Conservation (phyloP, 139 green algal species). For the Dunaliella primolecta region DNA sequence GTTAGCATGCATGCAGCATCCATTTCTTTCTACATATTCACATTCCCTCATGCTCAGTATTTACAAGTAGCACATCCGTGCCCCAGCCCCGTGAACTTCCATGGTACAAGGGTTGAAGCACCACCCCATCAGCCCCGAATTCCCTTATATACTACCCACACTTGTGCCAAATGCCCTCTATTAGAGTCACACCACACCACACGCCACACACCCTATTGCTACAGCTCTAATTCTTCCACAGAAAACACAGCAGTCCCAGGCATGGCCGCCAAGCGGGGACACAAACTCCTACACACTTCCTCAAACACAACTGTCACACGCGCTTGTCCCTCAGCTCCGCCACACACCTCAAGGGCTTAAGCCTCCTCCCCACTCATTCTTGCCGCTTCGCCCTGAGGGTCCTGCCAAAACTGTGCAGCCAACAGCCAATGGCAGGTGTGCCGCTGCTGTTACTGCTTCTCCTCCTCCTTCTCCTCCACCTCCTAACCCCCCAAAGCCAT, state of each 20-base stretch:
- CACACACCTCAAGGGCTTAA: background rate
- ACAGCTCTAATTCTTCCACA: background rate
- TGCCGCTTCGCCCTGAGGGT: background rate
- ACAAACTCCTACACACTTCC: background rate
- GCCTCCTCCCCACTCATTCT: background rate
- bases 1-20: too few relatives aligned
- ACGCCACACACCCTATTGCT: background rate
- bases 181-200: background rate
- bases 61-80: too few relatives aligned
- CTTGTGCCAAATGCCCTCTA: background rate
- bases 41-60: too few relatives aligned
- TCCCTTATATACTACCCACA: too few relatives aligned
- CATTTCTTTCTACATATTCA: too few relatives aligned
- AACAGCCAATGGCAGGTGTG: background rate
- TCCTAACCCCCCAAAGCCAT: too few relatives aligned
- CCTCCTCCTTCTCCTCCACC: too few relatives aligned
- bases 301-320: background rate
- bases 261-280: background rate
- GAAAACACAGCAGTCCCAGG: background rate
- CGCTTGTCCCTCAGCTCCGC: background rate
- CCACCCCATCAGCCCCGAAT: too few relatives aligned
- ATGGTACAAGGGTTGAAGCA: too few relatives aligned
- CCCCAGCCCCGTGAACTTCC: too few relatives aligned
- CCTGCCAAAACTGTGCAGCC: too few relatives aligned
- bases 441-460: background rate